Evolutionary conservation across 2,329 filamentous ascomycete genomes (phyloP).

Genomic region (Knufia fluminis): DNA sequence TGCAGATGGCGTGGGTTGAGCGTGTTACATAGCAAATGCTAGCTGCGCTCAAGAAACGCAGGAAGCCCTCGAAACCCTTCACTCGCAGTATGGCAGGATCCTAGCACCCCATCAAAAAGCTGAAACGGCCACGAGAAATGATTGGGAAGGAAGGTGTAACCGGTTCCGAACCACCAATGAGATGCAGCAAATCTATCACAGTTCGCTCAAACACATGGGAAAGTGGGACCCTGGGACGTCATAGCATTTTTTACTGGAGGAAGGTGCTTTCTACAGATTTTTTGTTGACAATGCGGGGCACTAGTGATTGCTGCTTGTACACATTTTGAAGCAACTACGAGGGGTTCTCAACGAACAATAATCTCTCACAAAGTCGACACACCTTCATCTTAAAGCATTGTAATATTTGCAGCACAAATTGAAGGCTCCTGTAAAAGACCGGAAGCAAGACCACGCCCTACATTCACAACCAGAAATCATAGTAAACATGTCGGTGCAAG

Average conservation of each 20-base stretch:
- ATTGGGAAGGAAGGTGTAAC: not conserved
- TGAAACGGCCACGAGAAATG: not conserved
- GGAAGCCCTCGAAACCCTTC: too few species aligned
- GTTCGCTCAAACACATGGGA: not conserved
- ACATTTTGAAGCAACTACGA: not conserved
- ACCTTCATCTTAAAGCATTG: too few species aligned
- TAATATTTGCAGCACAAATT: too few species aligned
- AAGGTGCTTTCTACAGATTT: not conserved
- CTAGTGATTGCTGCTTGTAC: not conserved
- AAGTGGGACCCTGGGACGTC: constrained; percentile 1
- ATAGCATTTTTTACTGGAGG: not conserved
- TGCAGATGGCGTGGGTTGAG: too few species aligned
- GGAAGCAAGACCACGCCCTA: not conserved
- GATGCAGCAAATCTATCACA: not conserved
- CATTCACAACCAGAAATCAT: not conserved
- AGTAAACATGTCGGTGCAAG: constrained; percentile 42
- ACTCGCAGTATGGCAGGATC: too few species aligned
- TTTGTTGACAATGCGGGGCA: constrained; percentile 3
- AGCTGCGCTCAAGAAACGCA: too few species aligned
- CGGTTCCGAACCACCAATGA: not conserved
- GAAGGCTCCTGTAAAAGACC: too few species aligned
- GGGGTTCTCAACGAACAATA: not conserved
- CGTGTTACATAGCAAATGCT: too few species aligned
- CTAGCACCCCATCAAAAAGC: not conserved
- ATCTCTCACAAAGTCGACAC: not conserved